A percentile compares a stretch with the other conserved stretches of the same genome.
These are phyloP conservation scores for Stentor coeruleus DNA, from an alignment of 73 alveolate species.

Conservation along the genomic window DNA sequence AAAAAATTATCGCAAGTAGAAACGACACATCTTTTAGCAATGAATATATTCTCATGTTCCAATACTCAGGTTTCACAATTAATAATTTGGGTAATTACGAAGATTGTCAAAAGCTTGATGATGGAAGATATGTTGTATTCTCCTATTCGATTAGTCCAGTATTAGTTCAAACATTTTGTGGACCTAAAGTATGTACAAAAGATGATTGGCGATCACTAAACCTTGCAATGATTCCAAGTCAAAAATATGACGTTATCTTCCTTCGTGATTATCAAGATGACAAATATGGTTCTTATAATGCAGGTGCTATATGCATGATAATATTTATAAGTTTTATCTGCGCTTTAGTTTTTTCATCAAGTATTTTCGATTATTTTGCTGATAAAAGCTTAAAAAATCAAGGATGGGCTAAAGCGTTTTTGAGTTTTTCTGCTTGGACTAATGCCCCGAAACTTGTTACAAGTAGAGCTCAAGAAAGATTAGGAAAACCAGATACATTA, in stretches of 20 bases:
- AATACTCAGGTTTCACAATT: constrained; percentile 25
- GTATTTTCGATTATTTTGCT: too few relatives aligned
- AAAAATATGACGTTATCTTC: neutral
- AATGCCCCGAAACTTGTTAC: neutral
- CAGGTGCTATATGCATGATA: neutral
- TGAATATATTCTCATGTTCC: too few relatives aligned
- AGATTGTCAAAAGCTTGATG: constrained; percentile 28
- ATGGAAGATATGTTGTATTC: neutral
- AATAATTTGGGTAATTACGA: constrained; percentile 32
- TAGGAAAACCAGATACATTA: neutral
- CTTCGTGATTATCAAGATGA: neutral
- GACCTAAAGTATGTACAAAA: neutral
- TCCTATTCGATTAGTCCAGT: neutral
- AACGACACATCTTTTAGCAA: neutral
- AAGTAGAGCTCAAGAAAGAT: neutral
- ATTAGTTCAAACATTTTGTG: neutral
- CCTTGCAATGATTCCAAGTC: neutral
- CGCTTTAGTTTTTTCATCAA: neutral
- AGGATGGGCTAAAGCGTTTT: neutral
- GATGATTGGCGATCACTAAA: neutral
- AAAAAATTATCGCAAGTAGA: neutral
- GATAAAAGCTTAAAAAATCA: neutral
- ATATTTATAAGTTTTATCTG: neutral
- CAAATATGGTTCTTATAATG: neutral
- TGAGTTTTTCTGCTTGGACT: neutral